Conservation (phyloP, 2,329 filamentous ascomycete species). For the Leptosphaerulina australis region DNA sequence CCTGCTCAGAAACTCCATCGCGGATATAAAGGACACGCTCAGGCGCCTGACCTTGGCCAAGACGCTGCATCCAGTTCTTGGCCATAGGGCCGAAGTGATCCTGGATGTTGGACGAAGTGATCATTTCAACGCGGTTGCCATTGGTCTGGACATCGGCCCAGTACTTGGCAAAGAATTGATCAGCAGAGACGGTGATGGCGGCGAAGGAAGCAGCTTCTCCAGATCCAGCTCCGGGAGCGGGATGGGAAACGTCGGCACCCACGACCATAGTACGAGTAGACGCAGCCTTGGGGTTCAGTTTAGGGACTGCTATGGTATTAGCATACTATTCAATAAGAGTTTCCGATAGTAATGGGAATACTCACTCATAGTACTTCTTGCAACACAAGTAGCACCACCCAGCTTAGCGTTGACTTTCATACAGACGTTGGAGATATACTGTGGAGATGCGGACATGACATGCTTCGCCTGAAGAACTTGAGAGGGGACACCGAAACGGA, state of each 20-base stretch:
- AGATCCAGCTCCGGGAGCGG: slow-evolving; percentile 62
- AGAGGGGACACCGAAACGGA: slow-evolving; percentile 79
- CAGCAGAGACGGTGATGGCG: slow-evolving; percentile 82
- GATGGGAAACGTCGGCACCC: slow-evolving; percentile 89
- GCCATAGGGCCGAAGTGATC: slow-evolving; percentile 69
- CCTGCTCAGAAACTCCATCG: slow-evolving; percentile 79
- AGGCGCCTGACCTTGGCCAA: slow-evolving; percentile 63
- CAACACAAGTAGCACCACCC: slow-evolving; percentile 74
- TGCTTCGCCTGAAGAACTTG: slow-evolving; percentile 79
- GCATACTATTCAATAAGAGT: not conserved
- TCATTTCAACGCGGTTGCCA: slow-evolving; percentile 79
- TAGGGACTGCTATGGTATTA: slow-evolving; percentile 1
- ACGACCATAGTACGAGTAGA: slow-evolving; percentile 73
- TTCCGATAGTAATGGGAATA: not conserved
- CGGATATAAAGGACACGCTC: slow-evolving; percentile 88
- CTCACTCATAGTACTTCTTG: slow-evolving; percentile 45
- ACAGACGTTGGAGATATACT: slow-evolving; percentile 91
- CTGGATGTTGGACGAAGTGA: slow-evolving; percentile 69
- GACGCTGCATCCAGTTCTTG: slow-evolving; percentile 65
- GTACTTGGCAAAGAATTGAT: slow-evolving; percentile 73
- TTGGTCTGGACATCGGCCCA: slow-evolving; percentile 82
- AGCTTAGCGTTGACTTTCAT: slow-evolving; percentile 99
- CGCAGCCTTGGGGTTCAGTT: slow-evolving; percentile 21
- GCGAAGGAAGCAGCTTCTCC: slow-evolving; percentile 71
- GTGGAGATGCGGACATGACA: slow-evolving; percentile 70